phyloP scores from a whole-genome alignment of 495 filamentous ascomycete species.

The Penicillium paradoxum region DNA sequence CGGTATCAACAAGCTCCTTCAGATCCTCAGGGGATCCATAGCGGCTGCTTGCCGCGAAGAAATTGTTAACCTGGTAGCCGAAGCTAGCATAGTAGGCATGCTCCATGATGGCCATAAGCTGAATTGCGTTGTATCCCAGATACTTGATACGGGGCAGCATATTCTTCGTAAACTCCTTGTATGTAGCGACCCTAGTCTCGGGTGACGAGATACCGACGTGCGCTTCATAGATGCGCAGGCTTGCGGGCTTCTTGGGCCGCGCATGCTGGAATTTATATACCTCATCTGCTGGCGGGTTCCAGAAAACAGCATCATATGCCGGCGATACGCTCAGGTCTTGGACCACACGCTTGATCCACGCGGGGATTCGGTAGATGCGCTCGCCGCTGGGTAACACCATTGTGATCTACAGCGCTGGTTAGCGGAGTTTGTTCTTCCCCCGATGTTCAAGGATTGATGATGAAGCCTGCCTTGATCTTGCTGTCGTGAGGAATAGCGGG shows the following conservation, averaged over 20 bases:
- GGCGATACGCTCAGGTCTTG: slow-evolving; percentile 87
- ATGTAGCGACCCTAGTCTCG: slow-evolving; percentile 80
- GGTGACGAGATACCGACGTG: slow-evolving; percentile 96
- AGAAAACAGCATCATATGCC: slow-evolving; percentile 91
- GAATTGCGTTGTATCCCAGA: slow-evolving; percentile 95
- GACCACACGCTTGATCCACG: slow-evolving; percentile 95
- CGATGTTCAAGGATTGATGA: neutral
- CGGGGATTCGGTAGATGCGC: slow-evolving; percentile 81
- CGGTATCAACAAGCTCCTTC: slow-evolving; percentile 94
- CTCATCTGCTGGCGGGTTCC: slow-evolving; percentile 79
- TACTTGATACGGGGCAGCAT: slow-evolving; percentile 86
- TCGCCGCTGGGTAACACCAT: slow-evolving; percentile 74
- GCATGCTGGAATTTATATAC: slow-evolving; percentile 77
- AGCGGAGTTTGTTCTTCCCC: neutral
- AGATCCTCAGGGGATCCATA: slow-evolving; percentile 93
- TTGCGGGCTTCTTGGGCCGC: slow-evolving; percentile 77
- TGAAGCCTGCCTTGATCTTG: slow-evolving; percentile 73
- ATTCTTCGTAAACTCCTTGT: slow-evolving; percentile 93
- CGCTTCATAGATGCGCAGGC: slow-evolving; percentile 90
- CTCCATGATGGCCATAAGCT: slow-evolving; percentile 98
- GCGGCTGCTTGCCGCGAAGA: slow-evolving; percentile 95
- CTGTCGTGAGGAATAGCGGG: slow-evolving; percentile 85
- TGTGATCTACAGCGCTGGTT: slow-evolving; percentile 56
- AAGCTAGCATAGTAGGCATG: slow-evolving; percentile 99
- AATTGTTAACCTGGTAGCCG: slow-evolving; percentile 96